These are phyloP conservation scores for Solanum okadae DNA, from an alignment of 257 asterid species.

Conservation along the genomic window DNA sequence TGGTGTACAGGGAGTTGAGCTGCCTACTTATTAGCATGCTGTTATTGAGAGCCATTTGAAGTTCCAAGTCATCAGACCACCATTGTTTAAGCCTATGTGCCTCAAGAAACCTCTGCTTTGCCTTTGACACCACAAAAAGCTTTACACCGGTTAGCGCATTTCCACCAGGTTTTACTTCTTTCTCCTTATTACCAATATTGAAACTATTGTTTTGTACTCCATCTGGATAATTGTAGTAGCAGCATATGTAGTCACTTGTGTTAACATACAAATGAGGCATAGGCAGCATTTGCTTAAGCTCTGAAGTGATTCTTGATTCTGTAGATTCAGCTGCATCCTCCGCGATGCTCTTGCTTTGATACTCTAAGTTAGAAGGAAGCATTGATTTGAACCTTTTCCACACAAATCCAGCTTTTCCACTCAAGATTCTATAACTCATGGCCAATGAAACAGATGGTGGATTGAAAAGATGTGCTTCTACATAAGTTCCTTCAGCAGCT, in stretches of 20 bases:
- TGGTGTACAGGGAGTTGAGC: slow-evolving; percentile 48
- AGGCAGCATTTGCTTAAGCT: slow-evolving; percentile 67
- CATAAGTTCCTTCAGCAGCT: slow-evolving; percentile 49
- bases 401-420: slow-evolving; percentile 51
- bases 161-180: slow-evolving; percentile 26
- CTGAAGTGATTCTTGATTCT: background rate
- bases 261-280: slow-evolving; percentile 62
- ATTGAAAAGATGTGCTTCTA: slow-evolving; percentile 71
- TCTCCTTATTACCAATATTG: slow-evolving; percentile 18
- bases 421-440: slow-evolving; percentile 41
- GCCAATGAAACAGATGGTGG: slow-evolving; percentile 77
- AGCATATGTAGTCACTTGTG: slow-evolving; percentile 61
- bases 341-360: background rate
- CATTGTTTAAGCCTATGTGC: slow-evolving; percentile 73
- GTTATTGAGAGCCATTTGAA: slow-evolving; percentile 42
- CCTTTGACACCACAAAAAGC: slow-evolving; percentile 54
- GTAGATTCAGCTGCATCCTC: background rate
- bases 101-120: slow-evolving; percentile 69
- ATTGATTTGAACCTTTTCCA: slow-evolving; percentile 51
- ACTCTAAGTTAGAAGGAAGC: slow-evolving; percentile 25
- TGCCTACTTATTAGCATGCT: slow-evolving; percentile 58
- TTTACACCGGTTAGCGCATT: slow-evolving; percentile 20
- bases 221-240: slow-evolving; percentile 44
- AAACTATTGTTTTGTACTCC: slow-evolving; percentile 3
- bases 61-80: slow-evolving; percentile 75